Conservation (phyloP, 2,329 filamentous ascomycete species). For the Colletotrichum tabaci region DNA sequence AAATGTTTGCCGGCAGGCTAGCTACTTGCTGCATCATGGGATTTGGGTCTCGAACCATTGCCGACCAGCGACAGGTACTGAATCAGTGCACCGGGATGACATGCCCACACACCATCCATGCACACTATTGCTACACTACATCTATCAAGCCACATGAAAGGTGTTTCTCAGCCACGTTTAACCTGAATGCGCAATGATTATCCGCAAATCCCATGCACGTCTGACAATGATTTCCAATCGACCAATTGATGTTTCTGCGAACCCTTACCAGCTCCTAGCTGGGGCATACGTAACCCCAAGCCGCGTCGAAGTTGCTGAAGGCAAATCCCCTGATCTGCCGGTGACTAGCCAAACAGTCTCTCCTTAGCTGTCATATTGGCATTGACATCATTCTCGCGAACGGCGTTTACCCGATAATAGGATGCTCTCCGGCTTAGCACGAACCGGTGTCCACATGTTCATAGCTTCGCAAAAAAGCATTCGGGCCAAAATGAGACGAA, state of each 20-base stretch:
- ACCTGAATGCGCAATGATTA: constrained; percentile 9
- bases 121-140: neutral
- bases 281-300: constrained; percentile 7
- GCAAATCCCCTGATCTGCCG: constrained; percentile 24
- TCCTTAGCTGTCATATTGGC: neutral
- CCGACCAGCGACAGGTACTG: neutral
- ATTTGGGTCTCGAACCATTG: neutral
- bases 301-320: neutral
- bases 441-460: neutral
- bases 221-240: constrained; percentile 18
- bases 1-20: neutral
- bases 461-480: neutral
- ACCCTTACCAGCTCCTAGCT: constrained; percentile 1
- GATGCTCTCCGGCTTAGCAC: neutral
- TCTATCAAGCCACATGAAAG: constrained; percentile 23
- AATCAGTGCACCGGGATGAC: neutral
- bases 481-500: neutral
- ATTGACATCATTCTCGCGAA: constrained; percentile 6
- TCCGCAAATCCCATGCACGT: constrained; percentile 30
- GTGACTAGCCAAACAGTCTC: neutral
- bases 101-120: neutral
- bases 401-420: constrained; percentile 7
- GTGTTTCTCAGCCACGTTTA: constrained; percentile 27
- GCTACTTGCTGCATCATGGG: neutral
- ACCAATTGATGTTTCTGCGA: constrained; percentile 13